phyloP scores from a whole-genome alignment of 1,284 basidiomycete species.

The Austroboletus rostrupii region DNA sequence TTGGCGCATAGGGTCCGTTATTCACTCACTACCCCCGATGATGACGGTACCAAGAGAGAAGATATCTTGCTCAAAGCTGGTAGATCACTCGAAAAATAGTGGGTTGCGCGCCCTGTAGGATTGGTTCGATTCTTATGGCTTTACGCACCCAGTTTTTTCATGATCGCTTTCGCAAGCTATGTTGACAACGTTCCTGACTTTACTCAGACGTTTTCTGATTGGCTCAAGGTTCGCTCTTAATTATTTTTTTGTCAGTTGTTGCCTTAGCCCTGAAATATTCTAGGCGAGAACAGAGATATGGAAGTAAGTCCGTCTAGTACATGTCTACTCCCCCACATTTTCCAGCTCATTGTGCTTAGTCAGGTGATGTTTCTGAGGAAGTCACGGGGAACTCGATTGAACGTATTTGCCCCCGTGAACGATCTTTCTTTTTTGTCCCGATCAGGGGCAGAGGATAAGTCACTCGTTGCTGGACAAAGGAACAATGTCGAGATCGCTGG shows the following conservation, averaged over 20 bases:
- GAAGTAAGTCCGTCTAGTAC: slow-evolving; percentile 58
- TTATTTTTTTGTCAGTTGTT: not conserved
- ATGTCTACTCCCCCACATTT: not conserved
- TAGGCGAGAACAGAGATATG: slow-evolving; percentile 87
- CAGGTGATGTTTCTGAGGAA: slow-evolving; percentile 85
- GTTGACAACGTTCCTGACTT: slow-evolving; percentile 73
- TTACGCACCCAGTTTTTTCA: slow-evolving; percentile 71
- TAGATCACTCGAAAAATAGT: slow-evolving; percentile 82
- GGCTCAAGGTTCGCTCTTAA: slow-evolving; percentile 67
- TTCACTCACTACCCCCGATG: slow-evolving; percentile 75
- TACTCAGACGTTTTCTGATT: slow-evolving; percentile 76
- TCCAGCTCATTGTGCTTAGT: slow-evolving; percentile 37
- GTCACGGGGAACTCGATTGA: slow-evolving; percentile 71
- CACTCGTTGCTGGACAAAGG: slow-evolving; percentile 58
- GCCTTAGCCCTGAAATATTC: not conserved
- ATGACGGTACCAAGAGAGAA: slow-evolving; percentile 52
- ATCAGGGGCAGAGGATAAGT: slow-evolving; percentile 51
- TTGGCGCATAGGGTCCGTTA: slow-evolving; percentile 81
- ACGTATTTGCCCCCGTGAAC: slow-evolving; percentile 84
- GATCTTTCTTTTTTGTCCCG: slow-evolving; percentile 80
- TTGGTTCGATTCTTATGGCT: slow-evolving; percentile 3
- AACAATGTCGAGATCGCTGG: slow-evolving; percentile 79
- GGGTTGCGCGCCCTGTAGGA: slow-evolving; percentile 19
- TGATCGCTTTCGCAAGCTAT: slow-evolving; percentile 92
- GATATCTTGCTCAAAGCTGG: slow-evolving; percentile 58